Percentiles rank a stretch among this genome's conserved stretches.
These are phyloP conservation scores for Diaporthe sp. DNA, from an alignment of 2,329 filamentous ascomycete species.

Conservation along the genomic window DNA sequence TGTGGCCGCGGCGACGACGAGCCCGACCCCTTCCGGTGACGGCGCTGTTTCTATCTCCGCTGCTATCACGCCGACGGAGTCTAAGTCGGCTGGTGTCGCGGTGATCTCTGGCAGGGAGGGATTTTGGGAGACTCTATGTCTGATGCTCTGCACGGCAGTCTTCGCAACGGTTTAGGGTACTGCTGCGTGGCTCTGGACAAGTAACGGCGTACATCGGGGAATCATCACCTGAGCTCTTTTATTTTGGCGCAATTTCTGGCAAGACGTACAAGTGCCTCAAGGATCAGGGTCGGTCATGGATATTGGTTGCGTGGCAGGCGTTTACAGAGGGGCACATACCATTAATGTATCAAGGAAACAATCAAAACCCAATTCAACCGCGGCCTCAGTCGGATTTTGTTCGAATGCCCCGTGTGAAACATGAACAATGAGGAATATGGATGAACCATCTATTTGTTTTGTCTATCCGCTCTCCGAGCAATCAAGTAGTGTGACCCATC, in stretches of 20 bases:
- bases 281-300: neutral
- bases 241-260: neutral
- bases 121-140: slow-evolving; percentile 19
- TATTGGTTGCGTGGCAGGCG: neutral
- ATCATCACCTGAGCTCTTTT: neutral
- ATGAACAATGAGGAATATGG: neutral
- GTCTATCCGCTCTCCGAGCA: neutral
- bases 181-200: slow-evolving; percentile 17
- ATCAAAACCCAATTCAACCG: neutral
- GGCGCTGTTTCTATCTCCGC: neutral
- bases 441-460: slow-evolving; percentile 24
- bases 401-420: neutral
- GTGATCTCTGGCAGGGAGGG: slow-evolving; percentile 9
- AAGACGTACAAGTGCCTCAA: too few species aligned
- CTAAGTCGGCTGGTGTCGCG: slow-evolving; percentile 34
- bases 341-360: neutral
- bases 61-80: slow-evolving; percentile 29
- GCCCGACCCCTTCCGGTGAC: neutral
- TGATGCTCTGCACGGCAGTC: slow-evolving; percentile 3
- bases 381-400: too few species aligned
- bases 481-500: slow-evolving; percentile 19
- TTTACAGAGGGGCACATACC: neutral
- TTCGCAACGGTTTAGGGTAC: slow-evolving; percentile 26
- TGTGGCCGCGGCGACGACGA: neutral
- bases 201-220: neutral